A percentile compares a stretch with the other conserved stretches of the same genome.
Conservation (phyloP, 768 basidiomycete genomes). For the Tricholoma terreum region DNA sequence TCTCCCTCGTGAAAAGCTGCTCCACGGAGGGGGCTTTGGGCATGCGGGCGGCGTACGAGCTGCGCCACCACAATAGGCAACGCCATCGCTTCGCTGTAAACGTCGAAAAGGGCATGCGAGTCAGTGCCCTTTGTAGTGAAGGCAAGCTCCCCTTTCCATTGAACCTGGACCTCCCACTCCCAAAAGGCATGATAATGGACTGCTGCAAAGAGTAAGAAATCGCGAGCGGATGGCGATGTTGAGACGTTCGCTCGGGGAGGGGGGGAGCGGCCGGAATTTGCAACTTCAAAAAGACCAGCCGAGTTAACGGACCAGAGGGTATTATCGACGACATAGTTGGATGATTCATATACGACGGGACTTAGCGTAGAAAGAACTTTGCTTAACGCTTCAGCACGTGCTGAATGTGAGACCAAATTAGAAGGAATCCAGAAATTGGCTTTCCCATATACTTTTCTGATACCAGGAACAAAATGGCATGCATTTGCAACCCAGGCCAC, state of each 20-base stretch:
- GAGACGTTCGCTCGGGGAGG: background rate
- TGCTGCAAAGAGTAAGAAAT: background rate
- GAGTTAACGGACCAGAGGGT: background rate
- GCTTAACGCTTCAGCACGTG: background rate
- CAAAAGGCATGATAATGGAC: background rate
- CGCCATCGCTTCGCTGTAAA: background rate
- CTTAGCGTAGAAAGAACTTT: background rate
- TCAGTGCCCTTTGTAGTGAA: conserved; percentile 2
- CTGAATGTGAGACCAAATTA: background rate
- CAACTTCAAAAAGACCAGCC: background rate
- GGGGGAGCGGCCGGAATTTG: background rate
- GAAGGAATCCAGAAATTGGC: background rate
- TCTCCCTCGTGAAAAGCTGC: background rate
- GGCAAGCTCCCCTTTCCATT: background rate
- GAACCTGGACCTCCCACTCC: background rate
- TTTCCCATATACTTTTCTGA: background rate
- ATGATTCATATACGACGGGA: background rate
- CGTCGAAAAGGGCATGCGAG: background rate
- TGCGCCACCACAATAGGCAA: background rate
- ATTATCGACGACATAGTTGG: background rate
- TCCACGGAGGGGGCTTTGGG: background rate
- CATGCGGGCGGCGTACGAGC: background rate
- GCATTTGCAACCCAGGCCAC: background rate
- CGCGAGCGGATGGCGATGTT: background rate
- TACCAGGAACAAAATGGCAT: background rate